These are phyloP conservation scores for Metschnikowia santaceciliae DNA, from an alignment of 805 yeast species.

Conservation along the genomic window DNA sequence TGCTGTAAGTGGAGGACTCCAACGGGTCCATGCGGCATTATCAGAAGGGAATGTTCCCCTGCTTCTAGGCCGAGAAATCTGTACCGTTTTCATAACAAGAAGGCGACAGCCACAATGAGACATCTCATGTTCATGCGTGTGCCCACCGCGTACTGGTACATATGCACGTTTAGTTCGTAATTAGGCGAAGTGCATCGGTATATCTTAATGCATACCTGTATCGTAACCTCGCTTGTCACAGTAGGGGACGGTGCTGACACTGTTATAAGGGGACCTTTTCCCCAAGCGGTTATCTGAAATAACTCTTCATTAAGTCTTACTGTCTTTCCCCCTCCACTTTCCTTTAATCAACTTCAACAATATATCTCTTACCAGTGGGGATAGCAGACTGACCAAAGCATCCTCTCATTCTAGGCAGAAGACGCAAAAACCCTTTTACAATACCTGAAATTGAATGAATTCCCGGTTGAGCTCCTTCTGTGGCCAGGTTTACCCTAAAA, in stretches of 20 bases:
- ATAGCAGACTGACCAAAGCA: background rate
- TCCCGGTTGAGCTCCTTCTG: background rate
- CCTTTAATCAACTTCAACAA: background rate
- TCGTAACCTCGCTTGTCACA: constrained; percentile 1
- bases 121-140: background rate
- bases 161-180: constrained; percentile 5
- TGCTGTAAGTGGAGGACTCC: background rate
- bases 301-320: background rate
- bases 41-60: background rate
- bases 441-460: background rate
- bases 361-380: background rate
- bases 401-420: background rate
- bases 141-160: background rate
- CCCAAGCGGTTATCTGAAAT: background rate
- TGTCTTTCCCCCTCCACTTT: background rate
- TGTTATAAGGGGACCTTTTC: background rate
- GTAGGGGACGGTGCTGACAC: background rate
- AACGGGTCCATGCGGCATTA: constrained; percentile 2
- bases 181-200: background rate
- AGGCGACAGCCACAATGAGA: background rate
- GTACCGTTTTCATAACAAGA: background rate
- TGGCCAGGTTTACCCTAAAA: background rate
- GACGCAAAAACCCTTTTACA: background rate
- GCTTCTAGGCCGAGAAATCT: constrained; percentile 2
- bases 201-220: constrained; percentile 4